phyloP scores from a whole-genome alignment of 2,329 filamentous ascomycete species.

The Aureobasidium vineae region DNA sequence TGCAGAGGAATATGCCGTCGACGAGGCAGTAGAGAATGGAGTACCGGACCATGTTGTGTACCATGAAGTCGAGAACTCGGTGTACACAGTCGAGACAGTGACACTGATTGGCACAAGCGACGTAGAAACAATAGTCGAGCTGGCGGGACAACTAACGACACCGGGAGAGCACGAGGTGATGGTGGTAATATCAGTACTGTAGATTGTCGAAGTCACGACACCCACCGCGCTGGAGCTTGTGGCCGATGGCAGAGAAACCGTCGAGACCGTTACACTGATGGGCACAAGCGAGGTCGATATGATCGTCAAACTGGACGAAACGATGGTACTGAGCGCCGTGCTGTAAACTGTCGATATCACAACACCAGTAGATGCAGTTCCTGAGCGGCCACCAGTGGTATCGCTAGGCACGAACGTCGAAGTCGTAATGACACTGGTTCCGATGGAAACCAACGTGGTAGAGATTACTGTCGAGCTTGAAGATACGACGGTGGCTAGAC shows the following conservation, averaged over 20 bases:
- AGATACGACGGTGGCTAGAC: constrained; percentile 28
- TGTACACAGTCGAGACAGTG: constrained; percentile 6
- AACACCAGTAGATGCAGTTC: neutral
- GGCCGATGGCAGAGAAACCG: neutral
- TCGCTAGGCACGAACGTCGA: constrained; percentile 17
- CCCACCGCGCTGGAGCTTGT: constrained; percentile 15
- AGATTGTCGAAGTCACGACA: constrained; percentile 23
- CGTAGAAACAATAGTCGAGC: constrained; percentile 14
- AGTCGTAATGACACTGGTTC: constrained; percentile 3
- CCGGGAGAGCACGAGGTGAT: constrained; percentile 27
- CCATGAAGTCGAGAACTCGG: constrained; percentile 10
- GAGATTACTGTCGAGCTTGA: constrained; percentile 16
- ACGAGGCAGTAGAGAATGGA: constrained; percentile 9
- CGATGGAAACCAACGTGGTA: neutral
- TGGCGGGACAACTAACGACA: constrained; percentile 29
- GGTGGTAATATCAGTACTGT: constrained; percentile 27
- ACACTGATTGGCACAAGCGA: constrained; percentile 20
- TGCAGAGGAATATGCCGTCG: neutral
- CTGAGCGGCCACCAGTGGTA: neutral
- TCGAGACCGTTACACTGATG: constrained; percentile 8
- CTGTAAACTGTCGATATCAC: neutral
- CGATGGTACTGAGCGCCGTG: neutral
- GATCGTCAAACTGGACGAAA: neutral
- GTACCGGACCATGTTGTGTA: constrained; percentile 14
- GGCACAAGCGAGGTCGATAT: constrained; percentile 7